phyloP scores from a whole-genome alignment of 768 basidiomycete genomes.

The Pleurotus giganteus region DNA sequence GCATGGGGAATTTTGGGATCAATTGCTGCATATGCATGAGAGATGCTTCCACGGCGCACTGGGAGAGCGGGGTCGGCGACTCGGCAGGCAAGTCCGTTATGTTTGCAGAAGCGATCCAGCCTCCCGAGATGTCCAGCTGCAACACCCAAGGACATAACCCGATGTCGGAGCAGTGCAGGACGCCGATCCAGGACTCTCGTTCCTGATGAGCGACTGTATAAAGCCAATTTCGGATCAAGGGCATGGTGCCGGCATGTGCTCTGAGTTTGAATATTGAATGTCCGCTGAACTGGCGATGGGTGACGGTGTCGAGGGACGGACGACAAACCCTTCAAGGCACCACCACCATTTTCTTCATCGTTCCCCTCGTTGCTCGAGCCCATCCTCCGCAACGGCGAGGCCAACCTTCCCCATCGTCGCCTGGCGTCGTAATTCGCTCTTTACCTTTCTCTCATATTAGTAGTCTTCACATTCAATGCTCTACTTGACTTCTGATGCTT shows the following conservation, averaged over 20 bases:
- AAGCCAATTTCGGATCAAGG: slow-evolving; percentile 1
- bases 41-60: too few species aligned
- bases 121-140: too few species aligned
- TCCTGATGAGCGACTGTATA: too few species aligned
- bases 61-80: too few species aligned
- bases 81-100: too few species aligned
- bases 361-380: slow-evolving; percentile 10
- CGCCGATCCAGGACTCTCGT: too few species aligned
- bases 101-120: too few species aligned
- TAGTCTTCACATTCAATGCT: slow-evolving; percentile 49
- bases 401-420: slow-evolving; percentile 9
- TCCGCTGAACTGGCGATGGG: slow-evolving; percentile 3
- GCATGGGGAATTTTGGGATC: not conserved
- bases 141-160: too few species aligned
- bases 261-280: slow-evolving; percentile 1
- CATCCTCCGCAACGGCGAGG: slow-evolving; percentile 10
- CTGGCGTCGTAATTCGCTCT: slow-evolving; percentile 39
- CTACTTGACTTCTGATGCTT: slow-evolving; percentile 88
- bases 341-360: slow-evolving; percentile 9
- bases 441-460: slow-evolving; percentile 25
- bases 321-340: slow-evolving; percentile 10
- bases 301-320: not conserved
- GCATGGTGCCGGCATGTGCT: not conserved
- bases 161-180: too few species aligned
- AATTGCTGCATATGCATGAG: too few species aligned